Conservation (phyloP, 495 filamentous ascomycete genomes). For the Darksidea phi region DNA sequence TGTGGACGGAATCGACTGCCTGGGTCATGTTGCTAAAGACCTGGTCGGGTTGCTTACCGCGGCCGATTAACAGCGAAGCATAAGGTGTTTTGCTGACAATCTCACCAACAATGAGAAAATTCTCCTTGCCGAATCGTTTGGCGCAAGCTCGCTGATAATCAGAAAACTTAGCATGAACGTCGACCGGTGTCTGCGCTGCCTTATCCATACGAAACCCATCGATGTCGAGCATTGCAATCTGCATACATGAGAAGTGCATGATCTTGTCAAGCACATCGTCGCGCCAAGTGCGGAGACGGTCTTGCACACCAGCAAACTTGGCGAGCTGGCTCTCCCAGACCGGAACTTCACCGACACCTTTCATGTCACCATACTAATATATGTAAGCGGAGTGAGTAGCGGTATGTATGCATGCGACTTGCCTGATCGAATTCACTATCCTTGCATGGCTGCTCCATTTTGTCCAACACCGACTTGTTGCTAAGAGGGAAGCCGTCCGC, state of each 20-base stretch:
- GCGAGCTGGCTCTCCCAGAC: constrained; percentile 64
- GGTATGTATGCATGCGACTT: constrained; percentile 1
- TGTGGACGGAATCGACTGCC: constrained; percentile 43
- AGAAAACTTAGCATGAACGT: constrained; percentile 28
- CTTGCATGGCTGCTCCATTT: constrained; percentile 55
- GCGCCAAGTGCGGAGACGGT: constrained; percentile 70
- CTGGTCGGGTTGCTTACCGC: constrained; percentile 60
- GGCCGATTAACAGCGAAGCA: constrained; percentile 65
- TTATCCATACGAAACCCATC: constrained; percentile 39
- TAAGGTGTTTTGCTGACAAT: constrained; percentile 44
- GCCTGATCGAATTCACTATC: constrained; percentile 65
- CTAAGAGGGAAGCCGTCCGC: constrained; percentile 59
- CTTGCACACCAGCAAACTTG: constrained; percentile 74
- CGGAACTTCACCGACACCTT: constrained; percentile 27
- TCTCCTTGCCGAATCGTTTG: constrained; percentile 28
- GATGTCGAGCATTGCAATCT: constrained; percentile 35
- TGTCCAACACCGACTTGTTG: constrained; percentile 47
- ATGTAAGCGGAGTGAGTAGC: background rate
- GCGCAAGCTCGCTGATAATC: constrained; percentile 26
- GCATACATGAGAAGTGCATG: constrained; percentile 57
- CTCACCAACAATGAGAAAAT: constrained; percentile 37
- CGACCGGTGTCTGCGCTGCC: constrained; percentile 31
- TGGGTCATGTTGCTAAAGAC: constrained; percentile 49
- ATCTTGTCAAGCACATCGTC: constrained; percentile 60
- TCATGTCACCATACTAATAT: constrained; percentile 24